These are phyloP conservation scores for Trichoderma endophyticum DNA, from an alignment of 2,329 filamentous ascomycete species.

Conservation along the genomic window DNA sequence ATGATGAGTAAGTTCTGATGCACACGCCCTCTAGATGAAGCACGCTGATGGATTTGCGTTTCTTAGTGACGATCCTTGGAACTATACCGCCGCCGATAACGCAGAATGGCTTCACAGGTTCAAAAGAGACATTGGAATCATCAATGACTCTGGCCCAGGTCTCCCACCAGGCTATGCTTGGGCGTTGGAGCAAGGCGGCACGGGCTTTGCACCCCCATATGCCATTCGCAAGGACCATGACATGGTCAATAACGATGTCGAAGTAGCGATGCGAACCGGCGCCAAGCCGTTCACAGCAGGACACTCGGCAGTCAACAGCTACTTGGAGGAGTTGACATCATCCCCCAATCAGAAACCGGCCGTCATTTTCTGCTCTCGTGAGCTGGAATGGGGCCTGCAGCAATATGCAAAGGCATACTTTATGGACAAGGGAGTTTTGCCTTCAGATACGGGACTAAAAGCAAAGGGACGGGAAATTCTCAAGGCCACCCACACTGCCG, in stretches of 20 bases:
- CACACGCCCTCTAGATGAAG: background rate
- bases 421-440: constrained; percentile 39
- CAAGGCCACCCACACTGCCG: constrained; percentile 45
- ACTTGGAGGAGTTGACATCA: constrained; percentile 42
- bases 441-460: constrained; percentile 46
- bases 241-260: constrained; percentile 34
- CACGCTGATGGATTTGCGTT: background rate
- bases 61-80: constrained; percentile 34
- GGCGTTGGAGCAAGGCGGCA: constrained; percentile 49
- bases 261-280: constrained; percentile 35
- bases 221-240: constrained; percentile 42
- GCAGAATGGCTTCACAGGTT: constrained; percentile 61
- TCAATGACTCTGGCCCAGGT: constrained; percentile 49
- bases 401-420: constrained; percentile 46
- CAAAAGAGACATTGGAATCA: constrained; percentile 56
- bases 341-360: constrained; percentile 45
- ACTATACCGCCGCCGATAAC: constrained; percentile 36
- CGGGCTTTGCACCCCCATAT: constrained; percentile 56
- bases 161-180: constrained; percentile 43
- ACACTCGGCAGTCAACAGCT: constrained; percentile 47
- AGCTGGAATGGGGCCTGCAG: constrained; percentile 54
- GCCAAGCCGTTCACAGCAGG: constrained; percentile 43
- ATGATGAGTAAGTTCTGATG: constrained; percentile 53
- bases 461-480: constrained; percentile 49
- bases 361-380: constrained; percentile 55